Evolutionary conservation across 129 eudicot genomes (phyloP).

Genomic region (Solidago caesia): DNA sequence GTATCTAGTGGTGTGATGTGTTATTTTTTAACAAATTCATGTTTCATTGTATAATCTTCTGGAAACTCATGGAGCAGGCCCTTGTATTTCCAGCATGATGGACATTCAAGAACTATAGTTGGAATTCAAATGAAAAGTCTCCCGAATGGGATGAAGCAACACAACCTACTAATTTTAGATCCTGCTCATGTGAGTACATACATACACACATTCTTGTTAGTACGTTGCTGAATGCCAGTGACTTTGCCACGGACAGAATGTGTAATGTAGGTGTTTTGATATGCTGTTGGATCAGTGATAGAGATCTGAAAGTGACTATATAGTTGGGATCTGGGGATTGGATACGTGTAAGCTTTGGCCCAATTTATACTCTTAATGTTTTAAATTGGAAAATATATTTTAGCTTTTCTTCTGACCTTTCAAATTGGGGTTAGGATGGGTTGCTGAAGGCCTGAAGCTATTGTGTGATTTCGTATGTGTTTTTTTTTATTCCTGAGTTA

Average conservation of each 20-base stretch:
- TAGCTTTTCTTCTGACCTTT: neutral
- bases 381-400: too few species aligned
- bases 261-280: neutral
- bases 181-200: conserved; percentile 71
- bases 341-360: too few species aligned
- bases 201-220: conserved; percentile 10
- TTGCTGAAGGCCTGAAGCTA: neutral
- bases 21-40: neutral
- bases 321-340: neutral
- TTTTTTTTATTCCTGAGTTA: too few species aligned
- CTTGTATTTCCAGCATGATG: conserved; percentile 94
- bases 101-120: conserved; percentile 95
- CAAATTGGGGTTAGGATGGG: neutral
- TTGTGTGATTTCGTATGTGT: neutral
- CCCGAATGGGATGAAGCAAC: conserved; percentile 54
- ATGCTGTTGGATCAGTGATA: neutral
- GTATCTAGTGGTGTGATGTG: too few species aligned
- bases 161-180: conserved; percentile 67
- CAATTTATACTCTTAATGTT: too few species aligned
- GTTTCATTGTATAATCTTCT: conserved; percentile 4
- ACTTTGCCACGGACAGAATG: neutral
- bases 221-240: neutral
- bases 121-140: conserved; percentile 68
- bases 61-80: conserved; percentile 56
- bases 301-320: neutral